phyloP scores from a whole-genome alignment of 2,329 filamentous ascomycete genomes.

The Coccinonectria pachysandricola region DNA sequence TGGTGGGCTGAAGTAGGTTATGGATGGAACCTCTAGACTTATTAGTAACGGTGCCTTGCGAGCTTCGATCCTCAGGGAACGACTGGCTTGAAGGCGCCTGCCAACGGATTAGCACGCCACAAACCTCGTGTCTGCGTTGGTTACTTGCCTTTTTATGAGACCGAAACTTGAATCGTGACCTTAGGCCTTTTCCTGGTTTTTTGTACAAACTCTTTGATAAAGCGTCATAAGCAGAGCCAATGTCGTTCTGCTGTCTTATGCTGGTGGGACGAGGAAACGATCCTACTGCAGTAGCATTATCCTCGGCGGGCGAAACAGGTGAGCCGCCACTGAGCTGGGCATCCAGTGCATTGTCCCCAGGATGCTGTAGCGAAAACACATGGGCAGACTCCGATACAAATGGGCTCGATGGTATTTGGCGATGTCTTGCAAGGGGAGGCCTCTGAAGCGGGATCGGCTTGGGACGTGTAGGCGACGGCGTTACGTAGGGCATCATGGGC shows the following conservation, averaged over 20 bases:
- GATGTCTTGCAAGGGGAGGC: constrained; percentile 4
- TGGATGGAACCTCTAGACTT: too few relatives aligned
- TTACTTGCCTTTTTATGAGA: constrained; percentile 7
- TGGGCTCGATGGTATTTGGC: constrained; percentile 26
- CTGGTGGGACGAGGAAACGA: constrained; percentile 2
- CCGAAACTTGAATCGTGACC: constrained; percentile 11
- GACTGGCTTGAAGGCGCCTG: too few relatives aligned
- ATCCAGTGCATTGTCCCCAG: constrained; percentile 6
- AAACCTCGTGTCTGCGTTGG: fast-evolving
- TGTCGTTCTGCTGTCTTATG: too few relatives aligned
- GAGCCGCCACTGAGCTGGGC: too few relatives aligned
- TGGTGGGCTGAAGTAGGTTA: constrained; percentile 12
- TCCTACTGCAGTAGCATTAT: too few relatives aligned
- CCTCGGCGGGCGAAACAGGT: too few relatives aligned
- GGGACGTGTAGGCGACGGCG: constrained; percentile 17
- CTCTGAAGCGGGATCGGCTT: constrained; percentile 5
- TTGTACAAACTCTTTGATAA: constrained; percentile 6
- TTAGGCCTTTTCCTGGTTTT: constrained; percentile 16
- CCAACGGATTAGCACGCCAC: too few relatives aligned
- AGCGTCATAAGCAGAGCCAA: constrained; percentile 1
- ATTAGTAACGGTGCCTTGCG: too few relatives aligned
- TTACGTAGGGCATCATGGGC: constrained; percentile 11
- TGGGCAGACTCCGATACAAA: constrained; percentile 38
- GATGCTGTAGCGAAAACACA: constrained; percentile 35
- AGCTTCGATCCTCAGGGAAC: too few relatives aligned